phyloP scores from a whole-genome alignment of 2,329 filamentous ascomycete genomes.

The Cladosporium oxysporum region DNA sequence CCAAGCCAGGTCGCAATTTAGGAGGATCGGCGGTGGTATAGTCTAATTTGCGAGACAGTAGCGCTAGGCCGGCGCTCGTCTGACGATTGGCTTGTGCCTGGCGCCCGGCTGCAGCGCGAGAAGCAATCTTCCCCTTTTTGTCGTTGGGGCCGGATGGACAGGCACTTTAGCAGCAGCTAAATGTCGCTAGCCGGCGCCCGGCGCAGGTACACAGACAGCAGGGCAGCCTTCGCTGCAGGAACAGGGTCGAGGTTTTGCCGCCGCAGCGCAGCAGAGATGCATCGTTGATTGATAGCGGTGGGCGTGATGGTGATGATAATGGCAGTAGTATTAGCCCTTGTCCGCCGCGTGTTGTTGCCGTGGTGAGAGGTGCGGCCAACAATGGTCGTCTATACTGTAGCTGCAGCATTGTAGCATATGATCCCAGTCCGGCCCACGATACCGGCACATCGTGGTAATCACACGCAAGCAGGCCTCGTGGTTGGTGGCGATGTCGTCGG shows the following conservation, averaged over 20 bases:
- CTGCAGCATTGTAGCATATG: background rate
- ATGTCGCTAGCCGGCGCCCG: constrained; percentile 6
- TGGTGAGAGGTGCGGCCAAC: background rate
- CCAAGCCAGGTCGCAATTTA: constrained; percentile 19
- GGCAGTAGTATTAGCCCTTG: background rate
- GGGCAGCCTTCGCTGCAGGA: constrained; percentile 1
- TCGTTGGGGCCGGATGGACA: background rate
- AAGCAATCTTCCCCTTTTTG: constrained; percentile 19
- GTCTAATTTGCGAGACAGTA: constrained; percentile 22
- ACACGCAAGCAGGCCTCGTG: background rate
- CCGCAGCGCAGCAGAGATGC: constrained; percentile 1
- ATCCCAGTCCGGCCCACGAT: background rate
- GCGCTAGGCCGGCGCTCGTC: constrained; percentile 12
- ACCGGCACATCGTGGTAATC: background rate
- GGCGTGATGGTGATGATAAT: background rate
- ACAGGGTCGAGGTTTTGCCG: constrained; percentile 15
- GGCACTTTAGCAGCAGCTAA: background rate
- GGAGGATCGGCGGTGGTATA: constrained; percentile 20
- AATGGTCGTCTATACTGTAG: background rate
- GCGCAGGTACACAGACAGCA: constrained; percentile 20
- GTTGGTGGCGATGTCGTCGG: background rate
- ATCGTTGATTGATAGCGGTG: background rate
- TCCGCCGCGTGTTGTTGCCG: constrained; percentile 5
- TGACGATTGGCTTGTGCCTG: constrained; percentile 22
- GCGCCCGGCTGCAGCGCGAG: background rate